Evolutionary conservation across 2,329 filamentous ascomycete genomes (phyloP).

Genomic region (Colletotrichum incanum): DNA sequence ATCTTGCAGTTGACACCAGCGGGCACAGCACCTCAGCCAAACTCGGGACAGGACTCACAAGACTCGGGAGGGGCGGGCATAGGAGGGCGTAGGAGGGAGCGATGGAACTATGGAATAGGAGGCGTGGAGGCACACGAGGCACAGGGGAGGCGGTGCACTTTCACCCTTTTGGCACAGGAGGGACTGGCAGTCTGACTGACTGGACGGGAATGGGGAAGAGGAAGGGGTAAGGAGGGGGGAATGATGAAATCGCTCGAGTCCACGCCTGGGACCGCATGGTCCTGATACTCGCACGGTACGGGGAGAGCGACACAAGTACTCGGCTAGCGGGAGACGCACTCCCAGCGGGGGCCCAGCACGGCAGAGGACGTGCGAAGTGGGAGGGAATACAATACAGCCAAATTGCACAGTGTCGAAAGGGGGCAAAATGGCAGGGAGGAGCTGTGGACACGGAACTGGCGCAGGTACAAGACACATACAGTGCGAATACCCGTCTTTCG

Average conservation of each 20-base stretch:
- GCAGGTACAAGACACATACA: conserved; percentile 34
- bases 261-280: conserved; percentile 27
- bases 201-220: neutral
- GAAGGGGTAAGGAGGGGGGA: neutral
- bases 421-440: conserved; percentile 19
- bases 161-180: neutral
- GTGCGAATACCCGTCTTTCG: neutral
- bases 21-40: neutral
- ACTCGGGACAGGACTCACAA: neutral
- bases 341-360: neutral
- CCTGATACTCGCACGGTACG: conserved; percentile 38
- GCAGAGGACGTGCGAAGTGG: neutral
- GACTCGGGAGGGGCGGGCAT: neutral
- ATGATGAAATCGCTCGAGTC: conserved; percentile 44
- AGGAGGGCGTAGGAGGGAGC: neutral
- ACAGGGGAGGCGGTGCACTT: conserved; percentile 16
- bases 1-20: neutral
- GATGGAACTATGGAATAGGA: neutral
- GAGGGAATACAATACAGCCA: neutral
- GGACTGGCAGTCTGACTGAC: neutral
- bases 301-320: conserved; percentile 36
- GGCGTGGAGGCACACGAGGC: conserved; percentile 1
- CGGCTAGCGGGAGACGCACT: neutral
- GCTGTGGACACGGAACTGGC: conserved; percentile 21
- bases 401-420: neutral